Base-by-base conservation (phyloP, 495 filamentous ascomycete genomes). In the Immersiella caudata region DNA sequence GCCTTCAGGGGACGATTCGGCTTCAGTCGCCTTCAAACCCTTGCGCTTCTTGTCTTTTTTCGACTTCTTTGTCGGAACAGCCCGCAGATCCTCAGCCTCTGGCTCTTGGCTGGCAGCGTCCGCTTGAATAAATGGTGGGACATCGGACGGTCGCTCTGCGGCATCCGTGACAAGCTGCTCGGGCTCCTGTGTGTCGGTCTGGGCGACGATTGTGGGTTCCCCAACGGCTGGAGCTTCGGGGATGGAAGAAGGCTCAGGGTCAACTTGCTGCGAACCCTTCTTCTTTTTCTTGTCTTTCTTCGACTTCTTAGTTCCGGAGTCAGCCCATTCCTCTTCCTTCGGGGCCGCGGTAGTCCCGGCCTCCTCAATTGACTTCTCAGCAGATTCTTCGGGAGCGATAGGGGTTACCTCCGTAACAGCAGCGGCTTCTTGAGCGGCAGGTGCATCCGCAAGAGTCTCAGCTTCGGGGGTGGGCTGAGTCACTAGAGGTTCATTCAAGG, bases 231-330 rank as follows among this genome's bases (percentile, higher is more conserved):
- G 35, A 8, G 64, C 50, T 25, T 40, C 58, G 49, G 16, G 20
- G n/a, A 55, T 62, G 35, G 35, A 60, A 22, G 59, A 33, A 18
- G 54, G n/a, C 36, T 71, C 69, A 22, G 66, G 18, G 36, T 72
- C 70, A 0, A 7, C 8, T 20, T 60, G 36, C 18, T 56, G 7
- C 6, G 54, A 52, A 33, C 59, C 64, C 65, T 71, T 71, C 67
- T 67, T 67, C 58, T 68, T 68, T 40, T 73, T 73, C 55, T 72
- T 70, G 27, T 66, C 68, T 54, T 75, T 75, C 62, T 70, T 72
- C 0, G 68, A 63, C 40, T 71, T 71, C 64, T 73, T 73, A 36
- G 50, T 24, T 29, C 25, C 25, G 40, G 27, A 7, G 20, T 24
- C 50, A 22, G 24, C 16, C 12, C 18, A 26, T 18, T 59, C 55